phyloP scores from a whole-genome alignment of 2,329 filamentous ascomycete genomes.

The Cordyceps cicadae region DNA sequence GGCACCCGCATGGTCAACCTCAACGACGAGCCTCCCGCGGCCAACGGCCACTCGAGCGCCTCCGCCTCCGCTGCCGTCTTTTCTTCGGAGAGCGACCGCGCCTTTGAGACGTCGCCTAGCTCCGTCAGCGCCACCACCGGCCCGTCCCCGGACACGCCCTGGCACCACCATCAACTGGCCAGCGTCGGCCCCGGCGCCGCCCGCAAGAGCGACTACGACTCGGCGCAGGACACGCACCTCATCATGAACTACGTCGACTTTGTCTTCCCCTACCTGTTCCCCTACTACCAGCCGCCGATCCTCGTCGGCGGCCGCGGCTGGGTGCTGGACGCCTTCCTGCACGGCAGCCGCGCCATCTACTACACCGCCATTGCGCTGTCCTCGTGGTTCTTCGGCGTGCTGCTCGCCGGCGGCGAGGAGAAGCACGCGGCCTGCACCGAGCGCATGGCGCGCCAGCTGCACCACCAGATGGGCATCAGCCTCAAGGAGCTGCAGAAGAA shows the following conservation, averaged over 20 bases:
- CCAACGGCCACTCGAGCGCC: constrained; percentile 12
- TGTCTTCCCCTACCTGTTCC: constrained; percentile 54
- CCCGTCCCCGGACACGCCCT: constrained; percentile 24
- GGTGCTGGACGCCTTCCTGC: constrained; percentile 46
- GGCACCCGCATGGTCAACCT: constrained; percentile 19
- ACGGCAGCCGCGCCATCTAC: constrained; percentile 49
- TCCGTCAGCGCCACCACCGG: constrained; percentile 1
- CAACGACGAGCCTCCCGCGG: constrained; percentile 10
- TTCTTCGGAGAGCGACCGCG: neutral
- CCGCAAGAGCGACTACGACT: constrained; percentile 16
- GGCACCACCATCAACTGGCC: constrained; percentile 22
- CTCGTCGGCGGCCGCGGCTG: constrained; percentile 51
- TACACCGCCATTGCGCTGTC: constrained; percentile 49
- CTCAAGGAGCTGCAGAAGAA: constrained; percentile 36
- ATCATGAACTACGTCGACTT: constrained; percentile 55
- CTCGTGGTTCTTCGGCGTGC: constrained; percentile 47
- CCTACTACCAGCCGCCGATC: constrained; percentile 50
- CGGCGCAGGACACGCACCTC: constrained; percentile 27
- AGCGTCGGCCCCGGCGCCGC: neutral
- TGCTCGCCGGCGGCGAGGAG: constrained; percentile 27
- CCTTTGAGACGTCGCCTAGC: constrained; percentile 5
- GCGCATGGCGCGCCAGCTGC: constrained; percentile 31
- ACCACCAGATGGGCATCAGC: constrained; percentile 36
- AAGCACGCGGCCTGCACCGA: constrained; percentile 27
- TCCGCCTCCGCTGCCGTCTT: neutral